A percentile compares a stretch with the other conserved stretches of the same genome.
phyloP scores from a whole-genome alignment of 164 flowering plant species.

The Vitis labrusca region DNA sequence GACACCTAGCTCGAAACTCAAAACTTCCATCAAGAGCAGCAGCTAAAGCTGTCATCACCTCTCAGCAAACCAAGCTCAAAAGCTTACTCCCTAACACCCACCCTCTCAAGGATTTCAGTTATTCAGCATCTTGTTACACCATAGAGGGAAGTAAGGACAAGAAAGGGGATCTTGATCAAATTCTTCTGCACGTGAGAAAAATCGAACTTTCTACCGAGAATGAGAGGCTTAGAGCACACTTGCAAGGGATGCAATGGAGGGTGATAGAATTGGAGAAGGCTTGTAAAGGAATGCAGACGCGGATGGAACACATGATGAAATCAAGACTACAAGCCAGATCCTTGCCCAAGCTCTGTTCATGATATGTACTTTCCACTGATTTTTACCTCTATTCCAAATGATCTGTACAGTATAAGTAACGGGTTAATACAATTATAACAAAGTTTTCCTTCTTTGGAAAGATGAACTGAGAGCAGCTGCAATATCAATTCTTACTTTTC shows the following conservation, averaged over 20 bases:
- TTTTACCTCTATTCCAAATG: too few relatives aligned
- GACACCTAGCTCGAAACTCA: conserved; percentile 41
- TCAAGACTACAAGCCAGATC: conserved; percentile 33
- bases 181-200: conserved; percentile 34
- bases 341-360: conserved; percentile 70
- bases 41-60: conserved; percentile 29
- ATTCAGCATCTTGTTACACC: conserved; percentile 12
- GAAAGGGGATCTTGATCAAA: conserved; percentile 25
- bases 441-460: too few relatives aligned
- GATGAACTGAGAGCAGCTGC: too few relatives aligned
- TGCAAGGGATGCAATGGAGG: conserved; percentile 63
- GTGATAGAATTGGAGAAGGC: conserved; percentile 56
- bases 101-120: conserved; percentile 6
- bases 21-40: conserved; percentile 47
- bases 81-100: conserved; percentile 30
- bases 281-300: conserved; percentile 54
- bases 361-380: conserved; percentile 8
- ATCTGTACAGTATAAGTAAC: too few relatives aligned
- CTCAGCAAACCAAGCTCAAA: conserved; percentile 40
- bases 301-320: conserved; percentile 30
- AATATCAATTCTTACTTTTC: too few relatives aligned
- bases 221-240: conserved; percentile 42
- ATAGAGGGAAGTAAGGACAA: conserved; percentile 12
- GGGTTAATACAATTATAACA: too few relatives aligned
- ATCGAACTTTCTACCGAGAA: conserved; percentile 29